Conservation (phyloP, 1,284 basidiomycete species). For the Xanthoconium separans region DNA sequence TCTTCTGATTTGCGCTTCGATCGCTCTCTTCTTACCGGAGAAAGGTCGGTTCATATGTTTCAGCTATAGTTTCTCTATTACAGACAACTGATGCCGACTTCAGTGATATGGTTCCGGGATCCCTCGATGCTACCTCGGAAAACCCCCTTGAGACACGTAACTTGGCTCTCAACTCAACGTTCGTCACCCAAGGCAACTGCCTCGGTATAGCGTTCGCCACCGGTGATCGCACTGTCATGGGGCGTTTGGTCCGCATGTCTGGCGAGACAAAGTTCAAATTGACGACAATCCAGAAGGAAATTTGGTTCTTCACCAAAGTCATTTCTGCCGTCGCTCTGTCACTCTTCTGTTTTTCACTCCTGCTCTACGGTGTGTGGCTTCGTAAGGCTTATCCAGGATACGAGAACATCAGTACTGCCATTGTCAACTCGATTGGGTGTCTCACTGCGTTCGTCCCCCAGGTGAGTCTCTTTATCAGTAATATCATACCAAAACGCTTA, state of each 20-base stretch:
- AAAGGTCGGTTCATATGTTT: slow-evolving; percentile 34
- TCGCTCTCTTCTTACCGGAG: slow-evolving; percentile 64
- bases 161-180: slow-evolving; percentile 54
- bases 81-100: neutral
- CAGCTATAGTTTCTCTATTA: neutral
- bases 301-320: slow-evolving; percentile 50
- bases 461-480: slow-evolving; percentile 20
- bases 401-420: slow-evolving; percentile 39
- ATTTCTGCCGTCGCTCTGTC: slow-evolving; percentile 42
- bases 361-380: slow-evolving; percentile 49
- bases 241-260: slow-evolving; percentile 59
- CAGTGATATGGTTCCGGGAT: slow-evolving; percentile 51
- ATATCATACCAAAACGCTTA: neutral
- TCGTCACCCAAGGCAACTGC: slow-evolving; percentile 55
- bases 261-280: slow-evolving; percentile 47
- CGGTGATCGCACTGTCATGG: slow-evolving; percentile 59
- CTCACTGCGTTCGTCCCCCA: slow-evolving; percentile 52
- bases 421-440: slow-evolving; percentile 49
- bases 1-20: slow-evolving; percentile 58
- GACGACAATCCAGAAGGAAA: slow-evolving; percentile 48
- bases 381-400: slow-evolving; percentile 37
- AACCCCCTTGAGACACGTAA: slow-evolving; percentile 66
- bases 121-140: slow-evolving; percentile 49
- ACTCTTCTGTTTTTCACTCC: slow-evolving; percentile 41
- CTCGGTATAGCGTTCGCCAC: slow-evolving; percentile 59